These are phyloP conservation scores for Trichoderma virens DNA, from an alignment of 495 filamentous ascomycete genomes.

Conservation along the genomic window DNA sequence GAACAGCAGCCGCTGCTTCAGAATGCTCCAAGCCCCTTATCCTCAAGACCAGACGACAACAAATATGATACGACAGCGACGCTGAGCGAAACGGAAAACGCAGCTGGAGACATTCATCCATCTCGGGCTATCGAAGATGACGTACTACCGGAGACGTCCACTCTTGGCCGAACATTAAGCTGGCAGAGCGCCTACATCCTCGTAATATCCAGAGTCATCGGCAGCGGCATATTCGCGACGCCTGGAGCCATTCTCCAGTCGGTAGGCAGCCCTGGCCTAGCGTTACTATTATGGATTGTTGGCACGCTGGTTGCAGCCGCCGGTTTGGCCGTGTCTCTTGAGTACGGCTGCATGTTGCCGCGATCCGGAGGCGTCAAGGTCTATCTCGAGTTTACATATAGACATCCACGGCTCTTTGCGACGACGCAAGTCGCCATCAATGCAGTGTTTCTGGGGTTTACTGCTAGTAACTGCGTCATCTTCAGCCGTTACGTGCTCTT, in stretches of 20 bases:
- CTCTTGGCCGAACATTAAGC: conserved; percentile 53
- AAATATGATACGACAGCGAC: neutral
- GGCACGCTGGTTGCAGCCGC: conserved; percentile 54
- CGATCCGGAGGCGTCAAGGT: conserved; percentile 65
- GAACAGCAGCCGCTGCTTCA: neutral
- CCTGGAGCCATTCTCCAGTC: conserved; percentile 61
- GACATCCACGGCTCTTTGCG: conserved; percentile 57
- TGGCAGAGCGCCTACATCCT: conserved; percentile 67
- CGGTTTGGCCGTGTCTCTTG: conserved; percentile 53
- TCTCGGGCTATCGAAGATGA: conserved; percentile 27
- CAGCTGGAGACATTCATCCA: neutral
- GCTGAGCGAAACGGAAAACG: neutral
- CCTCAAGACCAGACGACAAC: neutral
- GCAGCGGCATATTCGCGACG: conserved; percentile 68
- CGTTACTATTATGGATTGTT: conserved; percentile 55
- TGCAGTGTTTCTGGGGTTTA: conserved; percentile 62
- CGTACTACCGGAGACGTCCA: conserved; percentile 56
- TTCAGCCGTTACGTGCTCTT: conserved; percentile 64
- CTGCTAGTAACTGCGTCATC: conserved; percentile 60
- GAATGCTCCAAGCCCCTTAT: neutral
- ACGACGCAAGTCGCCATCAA: conserved; percentile 61
- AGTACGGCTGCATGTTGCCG: conserved; percentile 68
- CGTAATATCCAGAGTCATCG: conserved; percentile 69
- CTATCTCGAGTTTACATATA: conserved; percentile 72
- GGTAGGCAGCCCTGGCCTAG: conserved; percentile 59